Base-by-base conservation (phyloP, 768 basidiomycete genomes). In the Atractiella rhizophila region DNA sequence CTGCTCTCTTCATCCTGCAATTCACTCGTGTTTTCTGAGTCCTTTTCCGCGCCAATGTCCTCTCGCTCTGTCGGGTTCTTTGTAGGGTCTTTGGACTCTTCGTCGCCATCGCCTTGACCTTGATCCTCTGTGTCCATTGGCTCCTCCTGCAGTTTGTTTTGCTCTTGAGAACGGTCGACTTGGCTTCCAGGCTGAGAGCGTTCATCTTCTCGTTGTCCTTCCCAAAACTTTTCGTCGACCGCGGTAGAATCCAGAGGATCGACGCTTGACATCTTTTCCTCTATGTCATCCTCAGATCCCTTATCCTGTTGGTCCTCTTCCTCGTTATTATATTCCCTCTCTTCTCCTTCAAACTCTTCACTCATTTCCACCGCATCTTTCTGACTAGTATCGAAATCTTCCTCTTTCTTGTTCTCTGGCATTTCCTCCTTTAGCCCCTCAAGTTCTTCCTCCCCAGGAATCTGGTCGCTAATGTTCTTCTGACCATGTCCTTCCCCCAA, bases 201-300 rank as follows among this genome's bases (percentile, higher is more conserved):
- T 48, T 46, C 42, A 42, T 39, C 46, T 51, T 52, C 36, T 50
- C 40, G 43, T 54, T 56, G 35, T 60, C 51, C 32, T 63, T 48
- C 83, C 88, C 91, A 96, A 49, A 98, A 63, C 62, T 96, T 94
- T 62, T 98, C 88, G 54, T 96, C 88, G 13, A 91, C 69, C 0
- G 74, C 73, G 20, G 70, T 66, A 8, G 80, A 76, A 60, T 94
- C 88, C 15, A 68, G 63, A 2, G 72, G 68, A 59, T 88, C 82
- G 25, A 96, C 61, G 37, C 83, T 68, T 6, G 71, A 83, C 24
- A 86, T 56, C 47, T 73, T 72, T 48, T 96, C 86, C 31, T 96
- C 85, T 15, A 70, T 69, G 16, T 76, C 76, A 4, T 60, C 59
- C 23, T 61, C 64, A 15, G 72, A 67, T 34, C 65, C 68, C 3